Base-by-base conservation (phyloP, 768 basidiomycete species). In the Gelatoporia subvermispora region DNA sequence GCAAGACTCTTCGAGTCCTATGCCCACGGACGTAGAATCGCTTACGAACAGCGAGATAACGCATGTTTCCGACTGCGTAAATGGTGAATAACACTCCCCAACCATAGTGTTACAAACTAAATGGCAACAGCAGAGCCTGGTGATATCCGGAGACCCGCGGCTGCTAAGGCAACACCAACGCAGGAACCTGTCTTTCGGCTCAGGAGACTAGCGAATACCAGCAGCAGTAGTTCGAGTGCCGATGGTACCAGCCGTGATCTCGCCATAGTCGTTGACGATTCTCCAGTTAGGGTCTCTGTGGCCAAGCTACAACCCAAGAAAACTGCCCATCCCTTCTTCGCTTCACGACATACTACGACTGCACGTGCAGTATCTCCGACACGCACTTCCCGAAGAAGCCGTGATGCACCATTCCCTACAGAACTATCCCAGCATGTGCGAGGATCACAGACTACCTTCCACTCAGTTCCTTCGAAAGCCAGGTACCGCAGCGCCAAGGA, bases 301-400 rank as follows among this genome's bases (percentile, higher is more conserved):
- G 20, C 31, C 35, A 53, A 31, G 13, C 28, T 39, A 5, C 56
- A 43, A n/a, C 59, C 46, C 18, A 46, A 67, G 22, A 68, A 66
- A 52, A 64, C 66, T 10, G 52, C 70, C 8, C 70, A 76, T 51
- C 66, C 76, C 9, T 70, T 80, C 56, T 80, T 80, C 57, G 62
- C 67, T 28, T 53, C 64, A 17, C 68, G 64, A 35, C 51, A 52
- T 22, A 45, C 40, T 15, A 45, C 50, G 8, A 35, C 22, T 34
- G 7, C 16, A 20, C 34, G 36, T 22, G 36, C 8, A 3, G 13
- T 25, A 5, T 20, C 45, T 37, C 16, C 37, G 4, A 15, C 13
- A 4, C 9, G 20, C 4, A 10, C 25, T 5, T 18, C 31, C 9
- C 16, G 15, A 23, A 45, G 13, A 9, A 35, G 24, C 5, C 8